Evolutionary conservation across 371 early-diverging fungal species (phyloP), one percentile per base, ranked within the genome.

Genomic region (Mortierella sp.): DNA sequence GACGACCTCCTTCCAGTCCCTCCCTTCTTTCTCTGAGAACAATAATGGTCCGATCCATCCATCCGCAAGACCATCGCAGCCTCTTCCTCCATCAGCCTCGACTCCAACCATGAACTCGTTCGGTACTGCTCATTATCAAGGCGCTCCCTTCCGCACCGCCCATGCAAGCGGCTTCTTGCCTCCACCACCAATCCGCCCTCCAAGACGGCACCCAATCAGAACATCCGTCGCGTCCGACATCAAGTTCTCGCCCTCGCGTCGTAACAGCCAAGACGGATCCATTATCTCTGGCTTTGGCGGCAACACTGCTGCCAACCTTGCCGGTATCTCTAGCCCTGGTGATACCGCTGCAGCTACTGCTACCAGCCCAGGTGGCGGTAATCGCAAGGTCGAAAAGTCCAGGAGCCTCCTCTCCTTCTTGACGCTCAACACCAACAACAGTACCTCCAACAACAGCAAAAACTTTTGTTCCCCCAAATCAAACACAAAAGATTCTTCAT

Each of bases 211-310:
- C 31, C 59, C 59, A 4, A 13, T 59, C 28, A 28, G 59, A 3
- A 59, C 59, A 14, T 5, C 59, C 31, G 59, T 59, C 11, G 31
- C 0, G 5, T 59, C 59, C 14, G 59, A 59, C 28, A 59, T 13
- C 31, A 59, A 59, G 31, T 59, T 59, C 31, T 59, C 59, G 5
- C 59, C 59, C 14, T 59, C 59, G 4, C 59, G 59, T 14, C 59
- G 59, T 28, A 59, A 59, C 59, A 59, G 59, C 31, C 59, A 59
- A 16, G 59, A 59, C 14, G 59, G 31, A 16, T 59, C 59, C 13
- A 59, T 59, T 16, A 59, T 59, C 4, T 59, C 59, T 59, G 59
- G 59, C 11, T 59, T 59, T 59, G 59, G 59, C 14, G 31, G 59
- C 5, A 59, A 14, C 16, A 28, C 28, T 59, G 4, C 28, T 0